Base-by-base conservation (phyloP, 768 basidiomycete genomes). In the Pleurotus cornucopiae region DNA sequence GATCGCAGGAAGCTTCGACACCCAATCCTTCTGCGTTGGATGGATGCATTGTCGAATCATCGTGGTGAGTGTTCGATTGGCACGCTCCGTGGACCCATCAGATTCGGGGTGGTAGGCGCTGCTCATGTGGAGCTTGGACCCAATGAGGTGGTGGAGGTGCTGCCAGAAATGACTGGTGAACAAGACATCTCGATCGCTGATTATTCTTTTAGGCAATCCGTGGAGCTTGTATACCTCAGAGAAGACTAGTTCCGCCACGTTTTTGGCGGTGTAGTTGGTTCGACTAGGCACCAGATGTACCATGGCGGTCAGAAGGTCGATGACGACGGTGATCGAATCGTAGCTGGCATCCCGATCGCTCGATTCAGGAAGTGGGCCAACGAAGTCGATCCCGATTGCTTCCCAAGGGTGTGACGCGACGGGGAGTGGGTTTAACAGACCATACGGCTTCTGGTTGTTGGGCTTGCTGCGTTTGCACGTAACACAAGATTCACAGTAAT, bases 1-100 rank as follows among this genome's bases (percentile, higher is more conserved):
- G 9, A 30, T 30, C 9, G 30, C 30, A 2, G 70, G 66, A 18
- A 74, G 41, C 45, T 59, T 63, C 1, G 30, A 3, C 1, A 60
- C 67, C 72, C 71, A 75, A 46, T 69, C 64, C 41, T 61, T 61
- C 54, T 70, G 69, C 26, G 65, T 54, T 11, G 57, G 52, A 2
- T 41, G 6, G 0, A 71, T 60, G 45, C 62, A 67, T 26, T 60
- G 57, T 46, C 65, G 16, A 14, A 71, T 46, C 67, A 69, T 70
- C 37, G 69, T 67, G 5, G 58, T 65, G 11, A 70, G 58, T 0
- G 68, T 71, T 20, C 57, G 56, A 46, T 70, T 71, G 0, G 70
- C 66, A 2, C 66, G 55, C 58, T 47, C 30, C 1, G 30, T 30
- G 6, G 30, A 30, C 30, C 30, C 30, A 30, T 30, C 30, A 30